Conservation (phyloP, 2,329 filamentous ascomycete species). For the Diaporthe australafricana region DNA sequence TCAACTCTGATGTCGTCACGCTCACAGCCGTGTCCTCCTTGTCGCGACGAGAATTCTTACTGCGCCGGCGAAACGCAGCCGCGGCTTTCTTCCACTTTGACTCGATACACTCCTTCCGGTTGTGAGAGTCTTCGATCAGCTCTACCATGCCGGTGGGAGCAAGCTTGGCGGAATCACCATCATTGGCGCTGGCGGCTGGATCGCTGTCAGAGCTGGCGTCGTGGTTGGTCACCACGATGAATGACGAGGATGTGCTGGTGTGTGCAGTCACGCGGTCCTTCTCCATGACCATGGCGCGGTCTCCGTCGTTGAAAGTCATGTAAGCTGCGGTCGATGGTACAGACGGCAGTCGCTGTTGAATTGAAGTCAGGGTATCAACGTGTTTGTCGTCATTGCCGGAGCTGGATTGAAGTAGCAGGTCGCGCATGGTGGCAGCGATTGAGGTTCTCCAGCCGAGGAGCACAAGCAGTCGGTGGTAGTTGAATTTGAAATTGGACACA, state of each 20-base stretch:
- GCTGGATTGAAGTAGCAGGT: background rate
- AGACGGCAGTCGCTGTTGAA: background rate
- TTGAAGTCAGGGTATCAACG: background rate
- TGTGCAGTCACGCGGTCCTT: background rate
- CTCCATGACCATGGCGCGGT: background rate
- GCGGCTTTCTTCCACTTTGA: background rate
- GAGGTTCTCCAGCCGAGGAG: background rate
- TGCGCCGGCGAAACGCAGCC: background rate
- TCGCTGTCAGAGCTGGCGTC: background rate
- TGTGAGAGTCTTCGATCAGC: background rate
- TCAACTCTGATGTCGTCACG: slow-evolving; percentile 42
- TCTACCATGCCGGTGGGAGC: slow-evolving; percentile 3
- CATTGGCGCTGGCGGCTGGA: background rate
- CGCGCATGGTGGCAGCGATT: background rate
- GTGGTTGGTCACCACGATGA: slow-evolving; percentile 10
- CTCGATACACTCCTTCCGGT: background rate
- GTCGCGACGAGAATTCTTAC: background rate
- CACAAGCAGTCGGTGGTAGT: slow-evolving; percentile 11
- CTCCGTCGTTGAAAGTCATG: background rate
- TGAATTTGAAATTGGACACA: slow-evolving; percentile 10
- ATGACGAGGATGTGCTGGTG: slow-evolving; percentile 3
- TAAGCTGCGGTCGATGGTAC: background rate
- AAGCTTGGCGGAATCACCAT: background rate
- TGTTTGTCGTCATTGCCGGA: background rate
- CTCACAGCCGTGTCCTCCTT: background rate